Percentiles rank a stretch among this genome's conserved stretches.
These are phyloP conservation scores for Tetraselmis chui DNA, from an alignment of 139 green algal species.

Conservation along the genomic window DNA sequence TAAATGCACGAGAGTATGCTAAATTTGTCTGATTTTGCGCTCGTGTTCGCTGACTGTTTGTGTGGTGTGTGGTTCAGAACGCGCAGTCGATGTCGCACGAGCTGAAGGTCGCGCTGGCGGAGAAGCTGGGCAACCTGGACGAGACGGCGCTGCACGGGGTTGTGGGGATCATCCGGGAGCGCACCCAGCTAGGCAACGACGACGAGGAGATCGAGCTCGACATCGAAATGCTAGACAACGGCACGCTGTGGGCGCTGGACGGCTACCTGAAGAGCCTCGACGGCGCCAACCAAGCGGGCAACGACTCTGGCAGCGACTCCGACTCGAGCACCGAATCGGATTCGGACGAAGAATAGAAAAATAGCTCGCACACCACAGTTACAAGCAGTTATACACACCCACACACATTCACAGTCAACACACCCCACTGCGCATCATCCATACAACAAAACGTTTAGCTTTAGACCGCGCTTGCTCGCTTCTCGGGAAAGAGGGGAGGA, in stretches of 20 bases:
- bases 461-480: too few relatives aligned
- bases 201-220: constrained; percentile 61
- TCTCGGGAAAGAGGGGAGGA: not conserved
- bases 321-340: not conserved
- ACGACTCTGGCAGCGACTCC: not conserved
- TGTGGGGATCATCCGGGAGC: not conserved
- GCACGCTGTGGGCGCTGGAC: constrained; percentile 52
- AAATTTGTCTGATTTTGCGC: too few relatives aligned
- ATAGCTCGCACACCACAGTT: too few relatives aligned
- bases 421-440: too few relatives aligned
- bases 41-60: too few relatives aligned
- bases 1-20: too few relatives aligned
- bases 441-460: too few relatives aligned
- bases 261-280: constrained; percentile 26
- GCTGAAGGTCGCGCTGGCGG: not conserved
- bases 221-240: constrained; percentile 40
- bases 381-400: too few relatives aligned
- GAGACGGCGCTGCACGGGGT: not conserved
- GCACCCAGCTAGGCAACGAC: constrained; percentile 18
- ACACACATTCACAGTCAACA: too few relatives aligned
- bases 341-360: not conserved
- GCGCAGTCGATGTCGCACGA: not conserved
- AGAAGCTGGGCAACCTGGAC: not conserved
- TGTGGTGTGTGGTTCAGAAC: not conserved
- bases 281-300: too few relatives aligned